Base-by-base conservation (phyloP, 2,329 filamentous ascomycete species). In the Arthroderma uncinatum region DNA sequence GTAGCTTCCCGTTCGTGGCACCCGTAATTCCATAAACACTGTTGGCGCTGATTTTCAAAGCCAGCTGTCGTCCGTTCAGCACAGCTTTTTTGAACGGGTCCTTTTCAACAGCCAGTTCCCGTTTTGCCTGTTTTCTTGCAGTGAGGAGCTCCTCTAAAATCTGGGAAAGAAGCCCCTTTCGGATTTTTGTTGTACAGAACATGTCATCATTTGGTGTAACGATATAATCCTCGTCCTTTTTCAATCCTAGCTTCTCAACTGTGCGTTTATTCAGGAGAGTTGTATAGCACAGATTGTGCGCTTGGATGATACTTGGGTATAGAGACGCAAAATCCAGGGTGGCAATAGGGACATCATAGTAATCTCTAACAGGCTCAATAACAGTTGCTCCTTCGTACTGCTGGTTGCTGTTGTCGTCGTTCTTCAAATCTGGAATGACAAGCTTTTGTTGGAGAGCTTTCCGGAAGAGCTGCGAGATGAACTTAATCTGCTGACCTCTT, bases 81-180 rank as follows among this genome's bases (percentile, higher is more conserved):
- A 98, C 92, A 47, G 94, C 94, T 73, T 96, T 96, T 71, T 93
- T 96, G 82, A 98, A 98, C 0, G 91, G 85, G 67, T 98, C 93
- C 0, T 85, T 96, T 72, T 97, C 92, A 8, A 85, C 74, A 0
- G 86, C 89, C 48, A 97, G 76, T 69, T 96, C 93, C 63, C 85
- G 86, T 75, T 96, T 98, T 34, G 93, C 94, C 64, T 87, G 85
- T 71, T 98, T 98, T 82, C 93, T 84, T 19, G 94, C 93, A n/a
- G 82, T 72, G 9, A 98, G 76, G 64, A 98, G 70, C 74, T 97
- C 93, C 70, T 97, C 93, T 0, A 98, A 77, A 85, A 98, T 98
- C 70, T 97, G 90, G 0, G 91, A 87, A 47, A 98, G 75, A 5
- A 98, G 78, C 21, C 93, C 93, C 72, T 98, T 98, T 57, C 93